A percentile compares a stretch with the other conserved stretches of the same genome.
phyloP scores from a whole-genome alignment of 2,329 filamentous ascomycete genomes.

The Ascochyta lentis region DNA sequence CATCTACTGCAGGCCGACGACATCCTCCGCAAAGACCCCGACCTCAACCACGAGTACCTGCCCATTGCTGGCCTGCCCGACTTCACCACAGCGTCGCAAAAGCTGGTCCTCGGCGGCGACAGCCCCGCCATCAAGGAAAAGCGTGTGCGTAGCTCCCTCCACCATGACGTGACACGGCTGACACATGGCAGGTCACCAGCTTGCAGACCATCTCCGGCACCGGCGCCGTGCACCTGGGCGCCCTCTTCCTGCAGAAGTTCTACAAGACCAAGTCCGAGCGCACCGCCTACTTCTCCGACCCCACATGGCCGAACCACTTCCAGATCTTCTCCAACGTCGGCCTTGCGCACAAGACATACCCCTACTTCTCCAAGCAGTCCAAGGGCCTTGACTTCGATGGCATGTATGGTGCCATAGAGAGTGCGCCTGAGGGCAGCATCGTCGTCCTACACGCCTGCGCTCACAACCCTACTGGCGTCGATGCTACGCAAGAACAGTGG shows the following conservation, averaged over 20 bases:
- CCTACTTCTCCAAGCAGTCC: slow-evolving; percentile 89
- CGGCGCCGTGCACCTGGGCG: slow-evolving; percentile 91
- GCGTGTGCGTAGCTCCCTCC: slow-evolving; percentile 60
- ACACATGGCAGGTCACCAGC: slow-evolving; percentile 64
- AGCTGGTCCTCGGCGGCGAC: slow-evolving; percentile 81
- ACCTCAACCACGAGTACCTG: slow-evolving; percentile 97
- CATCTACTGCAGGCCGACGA: slow-evolving; percentile 76
- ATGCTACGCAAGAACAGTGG: slow-evolving; percentile 94
- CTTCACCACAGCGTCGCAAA: slow-evolving; percentile 89
- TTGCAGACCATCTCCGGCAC: slow-evolving; percentile 97
- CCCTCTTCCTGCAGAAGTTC: slow-evolving; percentile 92
- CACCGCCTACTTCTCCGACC: slow-evolving; percentile 88
- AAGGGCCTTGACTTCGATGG: slow-evolving; percentile 91
- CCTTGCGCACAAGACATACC: slow-evolving; percentile 80
- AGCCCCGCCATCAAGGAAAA: slow-evolving; percentile 85
- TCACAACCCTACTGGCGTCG: slow-evolving; percentile 97
- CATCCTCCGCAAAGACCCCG: slow-evolving; percentile 83
- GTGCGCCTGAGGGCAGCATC: slow-evolving; percentile 78
- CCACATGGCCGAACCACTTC: slow-evolving; percentile 98
- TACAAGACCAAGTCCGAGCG: slow-evolving; percentile 71
- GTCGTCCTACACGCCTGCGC: slow-evolving; percentile 94
- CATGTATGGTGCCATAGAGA: slow-evolving; percentile 74
- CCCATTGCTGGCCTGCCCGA: slow-evolving; percentile 87
- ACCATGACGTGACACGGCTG: slow-evolving; percentile 34
- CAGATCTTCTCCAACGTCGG: slow-evolving; percentile 96